Evolutionary conservation across 2,329 filamentous ascomycete species (phyloP).

Genomic region (Epichloe baconii): DNA sequence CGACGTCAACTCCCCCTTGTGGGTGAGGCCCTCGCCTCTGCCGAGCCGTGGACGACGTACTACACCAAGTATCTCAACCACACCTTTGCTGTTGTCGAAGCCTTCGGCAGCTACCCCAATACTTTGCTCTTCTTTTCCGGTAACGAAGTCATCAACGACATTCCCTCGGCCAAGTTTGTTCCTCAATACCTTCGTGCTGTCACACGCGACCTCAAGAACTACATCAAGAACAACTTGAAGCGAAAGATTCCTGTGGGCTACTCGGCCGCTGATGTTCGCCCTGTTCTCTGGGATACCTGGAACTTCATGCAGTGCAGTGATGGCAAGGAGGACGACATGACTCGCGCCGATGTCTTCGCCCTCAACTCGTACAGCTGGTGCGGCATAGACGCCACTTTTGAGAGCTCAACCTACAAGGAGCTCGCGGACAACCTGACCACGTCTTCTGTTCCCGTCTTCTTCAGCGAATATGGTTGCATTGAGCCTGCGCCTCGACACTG

Average conservation of each 20-base stretch:
- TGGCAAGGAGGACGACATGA: constrained; percentile 42
- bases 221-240: constrained; percentile 57
- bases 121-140: constrained; percentile 63
- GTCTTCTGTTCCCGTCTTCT: constrained; percentile 63
- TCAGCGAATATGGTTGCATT: constrained; percentile 75
- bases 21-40: constrained; percentile 43
- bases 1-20: constrained; percentile 49
- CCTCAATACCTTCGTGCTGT: constrained; percentile 64
- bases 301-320: constrained; percentile 60
- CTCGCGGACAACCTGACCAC: constrained; percentile 52
- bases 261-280: constrained; percentile 66
- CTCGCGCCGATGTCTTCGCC: constrained; percentile 61
- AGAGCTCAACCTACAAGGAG: constrained; percentile 47
- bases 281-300: constrained; percentile 60
- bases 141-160: constrained; percentile 64
- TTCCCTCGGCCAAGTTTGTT: constrained; percentile 42
- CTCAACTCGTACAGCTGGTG: constrained; percentile 66
- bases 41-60: constrained; percentile 46
- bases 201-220: constrained; percentile 69
- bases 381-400: constrained; percentile 44
- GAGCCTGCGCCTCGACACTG: constrained; percentile 56
- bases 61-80: constrained; percentile 48
- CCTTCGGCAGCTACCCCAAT: constrained; percentile 54
- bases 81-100: constrained; percentile 53
- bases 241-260: constrained; percentile 66